These are phyloP conservation scores for Thielaviopsis cerberus DNA, from an alignment of 2,329 filamentous ascomycete species.

Conservation along the genomic window DNA sequence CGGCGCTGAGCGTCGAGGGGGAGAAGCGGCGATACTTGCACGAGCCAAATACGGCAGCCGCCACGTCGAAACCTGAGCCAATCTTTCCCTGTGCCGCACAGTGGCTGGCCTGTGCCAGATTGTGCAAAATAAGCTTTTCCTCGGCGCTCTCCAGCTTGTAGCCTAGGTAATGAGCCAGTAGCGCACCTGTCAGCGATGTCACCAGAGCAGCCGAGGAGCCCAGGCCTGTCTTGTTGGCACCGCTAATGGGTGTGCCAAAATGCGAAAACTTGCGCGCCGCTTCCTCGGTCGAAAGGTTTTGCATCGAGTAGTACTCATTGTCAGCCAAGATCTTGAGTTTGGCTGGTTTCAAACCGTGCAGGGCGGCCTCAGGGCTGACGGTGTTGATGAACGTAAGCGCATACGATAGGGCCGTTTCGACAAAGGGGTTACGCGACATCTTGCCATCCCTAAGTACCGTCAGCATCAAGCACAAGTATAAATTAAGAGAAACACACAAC, in stretches of 20 bases:
- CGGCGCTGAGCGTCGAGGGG: conserved; percentile 43
- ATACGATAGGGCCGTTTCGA: conserved; percentile 80
- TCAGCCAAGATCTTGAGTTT: conserved; percentile 79
- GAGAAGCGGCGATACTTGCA: conserved; percentile 89
- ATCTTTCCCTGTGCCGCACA: conserved; percentile 95
- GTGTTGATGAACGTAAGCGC: conserved; percentile 60
- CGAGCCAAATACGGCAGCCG: conserved; percentile 77
- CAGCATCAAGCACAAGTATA: neutral
- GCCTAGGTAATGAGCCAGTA: conserved; percentile 60
- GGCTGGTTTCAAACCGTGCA: conserved; percentile 42
- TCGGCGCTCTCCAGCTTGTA: neutral
- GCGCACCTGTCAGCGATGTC: conserved; percentile 61
- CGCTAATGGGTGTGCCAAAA: conserved; percentile 55
- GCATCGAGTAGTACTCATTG: conserved; percentile 82
- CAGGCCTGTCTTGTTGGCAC: conserved; percentile 86
- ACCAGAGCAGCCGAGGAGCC: conserved; percentile 90
- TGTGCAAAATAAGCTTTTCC: conserved; percentile 50
- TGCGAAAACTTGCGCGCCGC: conserved; percentile 44
- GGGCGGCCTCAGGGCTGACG: conserved; percentile 17
- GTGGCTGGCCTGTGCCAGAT: conserved; percentile 82
- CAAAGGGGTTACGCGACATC: conserved; percentile 51
- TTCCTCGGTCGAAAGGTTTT: conserved; percentile 17
- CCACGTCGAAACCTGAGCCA: conserved; percentile 88
- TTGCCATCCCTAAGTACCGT: conserved; percentile 22
- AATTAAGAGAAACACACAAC: conserved; percentile 20